Base-by-base conservation (phyloP, 2,329 filamentous ascomycete genomes). In the Fusarium redolens region DNA sequence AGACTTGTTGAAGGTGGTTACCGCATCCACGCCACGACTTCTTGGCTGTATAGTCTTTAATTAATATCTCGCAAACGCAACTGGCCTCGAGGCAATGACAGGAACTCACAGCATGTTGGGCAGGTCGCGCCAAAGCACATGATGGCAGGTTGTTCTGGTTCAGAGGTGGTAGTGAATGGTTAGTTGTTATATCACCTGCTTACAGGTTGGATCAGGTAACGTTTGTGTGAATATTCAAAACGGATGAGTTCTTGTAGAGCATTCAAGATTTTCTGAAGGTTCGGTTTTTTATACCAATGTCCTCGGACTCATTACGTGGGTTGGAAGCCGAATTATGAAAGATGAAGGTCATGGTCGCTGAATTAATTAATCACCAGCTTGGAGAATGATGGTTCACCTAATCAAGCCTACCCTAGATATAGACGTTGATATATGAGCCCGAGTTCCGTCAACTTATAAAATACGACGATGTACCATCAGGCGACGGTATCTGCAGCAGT, bases 11-110 rank as follows among this genome's bases (percentile, higher is more conserved):
- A 65, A 87, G 82, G 74, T 87, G 86, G 61, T 70, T 80, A 55
- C 86, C 85, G 79, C 85, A 87, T 68, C 86, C 86, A 68, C 85
- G 83, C 86, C 86, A 87, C 31, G 85, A 78, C 73, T 83, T 82
- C 77, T 85, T 86, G 33, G 83, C 86, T 87, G 20, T 18, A 22
- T 38, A 11, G 20, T 25, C 31, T n/a, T 37, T 38, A 50, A 30
- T 61, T 31, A 57, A 35, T 45, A 14, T 65, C 37, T 50, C 25
- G 11, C 14, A 17, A 44, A 13, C 28, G 28, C 18, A 30, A 9
- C 11, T 18, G 6, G 12, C 18, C 14, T 14, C 7, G 18, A n/a
- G 4, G 11, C 5, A 17, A 12, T 28, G 25, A 12, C 11, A 5
- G 38, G 51, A 8, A 75, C 83, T 76, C 74, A 85, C 84, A 82